Base-by-base conservation (phyloP, 2,329 filamentous ascomycete genomes). In the Arthrobotrys entomopaga region DNA sequence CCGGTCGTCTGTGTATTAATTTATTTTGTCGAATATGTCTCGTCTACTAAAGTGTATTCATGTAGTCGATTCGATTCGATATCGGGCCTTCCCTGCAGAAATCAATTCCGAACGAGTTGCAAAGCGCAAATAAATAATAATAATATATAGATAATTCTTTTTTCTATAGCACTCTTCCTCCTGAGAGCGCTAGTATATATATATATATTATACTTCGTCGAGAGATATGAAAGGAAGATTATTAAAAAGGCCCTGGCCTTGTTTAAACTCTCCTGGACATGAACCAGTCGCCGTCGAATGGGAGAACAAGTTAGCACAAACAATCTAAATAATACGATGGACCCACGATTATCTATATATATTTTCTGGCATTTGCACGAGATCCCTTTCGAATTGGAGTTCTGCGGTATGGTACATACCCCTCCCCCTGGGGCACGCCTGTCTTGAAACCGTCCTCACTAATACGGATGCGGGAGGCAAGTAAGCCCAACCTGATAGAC, bases 391-490 rank as follows among this genome's bases (percentile, higher is more conserved):
- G 15, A 46, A 46, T 19, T 7, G 40, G 15, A n/a, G 42, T 46
- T 40, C 42, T n/a, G 42, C 10, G 29, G 29, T 34, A 34, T 34
- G 29, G 29, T 34, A 34, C n/a, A n/a, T n/a, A n/a, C n/a, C 29
- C 29, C 5, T 10, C n/a, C 42, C 42, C 2, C 42, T n/a, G 70
- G 70, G 63, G 63, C 57, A 49, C 50, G 58, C 63, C 70, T 63
- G 70, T 63, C 70, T 58, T 74, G 70, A 74, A 74, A 74, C 70
- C 42, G 43, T 63, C 70, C 60, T 74, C 42, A 67, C 70, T 74
- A 74, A 63, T 63, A 67, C 70, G 70, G 70, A 74, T 74, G 57
- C 58, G 70, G 70, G 70, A 74, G 70, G 70, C 69, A 54, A 73
- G 63, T 65, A 54, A 73, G 54, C 67, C 66, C 53, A 61, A 56